phyloP scores from a whole-genome alignment of 2,329 filamentous ascomycete species.

The Exophiala aquamarina region DNA sequence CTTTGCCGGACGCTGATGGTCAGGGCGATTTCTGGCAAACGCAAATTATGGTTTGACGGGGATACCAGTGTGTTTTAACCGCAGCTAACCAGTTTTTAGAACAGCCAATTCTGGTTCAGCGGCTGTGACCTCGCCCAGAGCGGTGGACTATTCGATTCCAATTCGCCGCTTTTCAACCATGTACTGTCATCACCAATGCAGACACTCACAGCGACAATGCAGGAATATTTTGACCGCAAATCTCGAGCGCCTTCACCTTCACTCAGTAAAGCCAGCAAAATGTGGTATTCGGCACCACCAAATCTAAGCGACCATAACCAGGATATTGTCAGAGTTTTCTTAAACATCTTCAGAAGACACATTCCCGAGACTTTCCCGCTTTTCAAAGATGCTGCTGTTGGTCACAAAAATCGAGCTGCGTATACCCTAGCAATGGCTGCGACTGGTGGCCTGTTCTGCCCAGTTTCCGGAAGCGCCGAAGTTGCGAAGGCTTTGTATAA shows the following conservation, averaged over 20 bases:
- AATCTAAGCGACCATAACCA: constrained; percentile 11
- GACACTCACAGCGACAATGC: constrained; percentile 10
- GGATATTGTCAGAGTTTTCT: constrained; percentile 12
- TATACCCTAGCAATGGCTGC: constrained; percentile 16
- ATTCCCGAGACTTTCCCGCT: constrained; percentile 12
- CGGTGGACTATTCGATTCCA: constrained; percentile 9
- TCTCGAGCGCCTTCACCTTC: constrained; percentile 13
- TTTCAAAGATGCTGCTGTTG: constrained; percentile 2
- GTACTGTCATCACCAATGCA: constrained; percentile 12
- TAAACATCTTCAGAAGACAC: constrained; percentile 7
- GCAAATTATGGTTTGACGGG: constrained; percentile 7
- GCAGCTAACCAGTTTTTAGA: no score
- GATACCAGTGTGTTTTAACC: no score
- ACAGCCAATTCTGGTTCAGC: constrained; percentile 17
- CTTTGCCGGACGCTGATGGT: constrained; percentile 4
- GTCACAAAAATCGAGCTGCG: not conserved
- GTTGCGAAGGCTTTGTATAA: constrained; percentile 20
- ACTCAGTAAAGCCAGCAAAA: constrained; percentile 9
- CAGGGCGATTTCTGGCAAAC: constrained; percentile 18
- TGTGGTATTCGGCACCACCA: constrained; percentile 17
- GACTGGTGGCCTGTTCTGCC: constrained; percentile 14
- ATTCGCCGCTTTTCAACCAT: constrained; percentile 8
- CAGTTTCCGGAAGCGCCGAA: constrained; percentile 10
- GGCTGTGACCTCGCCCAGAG: constrained; percentile 11
- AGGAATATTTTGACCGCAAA: constrained; percentile 19